Evolutionary conservation across 1,139 yeast genomes (phyloP).

Genomic region (Taphrina communis): DNA sequence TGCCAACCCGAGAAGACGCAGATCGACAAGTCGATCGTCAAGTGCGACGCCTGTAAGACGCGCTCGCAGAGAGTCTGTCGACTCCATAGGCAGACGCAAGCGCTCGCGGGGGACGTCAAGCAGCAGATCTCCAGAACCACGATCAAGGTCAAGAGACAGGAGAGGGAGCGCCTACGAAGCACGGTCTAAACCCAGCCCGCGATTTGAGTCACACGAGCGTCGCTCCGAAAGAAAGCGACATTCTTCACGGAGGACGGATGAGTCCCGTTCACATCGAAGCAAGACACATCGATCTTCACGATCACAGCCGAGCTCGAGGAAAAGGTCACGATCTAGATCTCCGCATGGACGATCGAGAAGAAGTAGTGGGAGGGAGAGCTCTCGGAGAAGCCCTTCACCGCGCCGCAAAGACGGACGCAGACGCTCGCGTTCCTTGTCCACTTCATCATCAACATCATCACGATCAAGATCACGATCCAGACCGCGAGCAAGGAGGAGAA

Average conservation of each 20-base stretch:
- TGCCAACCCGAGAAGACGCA: not conserved
- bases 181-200: not conserved
- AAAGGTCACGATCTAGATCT: slow-evolving; percentile 10
- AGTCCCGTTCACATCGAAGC: not conserved
- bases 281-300: not conserved
- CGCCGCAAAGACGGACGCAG: not conserved
- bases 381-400: not conserved
- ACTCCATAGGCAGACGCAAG: slow-evolving; percentile 5
- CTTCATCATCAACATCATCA: slow-evolving; percentile 1
- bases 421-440: not conserved
- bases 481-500: slow-evolving; percentile 2
- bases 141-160: slow-evolving; percentile 1
- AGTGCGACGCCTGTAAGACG: not conserved
- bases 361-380: not conserved
- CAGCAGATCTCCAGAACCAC: slow-evolving; percentile 4
- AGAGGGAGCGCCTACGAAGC: not conserved
- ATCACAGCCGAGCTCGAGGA: not conserved
- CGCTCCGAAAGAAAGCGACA: not conserved
- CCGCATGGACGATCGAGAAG: not conserved
- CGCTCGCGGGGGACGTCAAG: not conserved
- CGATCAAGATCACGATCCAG: slow-evolving; percentile 6
- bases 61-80: not conserved
- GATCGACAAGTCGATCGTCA: not conserved
- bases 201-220: not conserved
- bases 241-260: not conserved